Conservation (phyloP, 2,329 filamentous ascomycete genomes). For the Blumeria graminis region DNA sequence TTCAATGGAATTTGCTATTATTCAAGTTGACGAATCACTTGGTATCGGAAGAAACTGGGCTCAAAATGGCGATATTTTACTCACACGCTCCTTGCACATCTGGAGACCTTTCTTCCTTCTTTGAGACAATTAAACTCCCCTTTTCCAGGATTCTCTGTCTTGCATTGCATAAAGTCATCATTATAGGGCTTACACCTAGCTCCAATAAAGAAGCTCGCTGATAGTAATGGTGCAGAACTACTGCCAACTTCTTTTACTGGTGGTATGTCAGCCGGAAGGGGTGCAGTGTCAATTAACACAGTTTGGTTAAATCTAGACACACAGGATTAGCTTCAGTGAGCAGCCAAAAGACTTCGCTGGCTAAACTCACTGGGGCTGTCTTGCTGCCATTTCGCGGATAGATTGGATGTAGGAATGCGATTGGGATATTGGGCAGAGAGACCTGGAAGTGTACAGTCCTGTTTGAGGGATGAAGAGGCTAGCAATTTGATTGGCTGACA, state of each 20-base stretch:
- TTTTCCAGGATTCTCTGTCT: constrained; percentile 72
- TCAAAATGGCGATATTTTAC: constrained; percentile 18
- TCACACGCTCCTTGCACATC: constrained; percentile 90
- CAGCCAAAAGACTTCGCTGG: background rate
- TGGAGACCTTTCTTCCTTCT: constrained; percentile 86
- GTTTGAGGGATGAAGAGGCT: too few species aligned
- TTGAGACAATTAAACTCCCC: constrained; percentile 89
- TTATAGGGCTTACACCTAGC: constrained; percentile 87
- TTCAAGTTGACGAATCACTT: too few species aligned
- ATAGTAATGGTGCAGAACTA: constrained; percentile 76
- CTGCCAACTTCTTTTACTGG: constrained; percentile 83
- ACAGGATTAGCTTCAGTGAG: constrained; percentile 9
- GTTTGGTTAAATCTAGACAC: constrained; percentile 70
- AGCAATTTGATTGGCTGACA: too few species aligned
- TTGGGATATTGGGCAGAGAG: too few species aligned
- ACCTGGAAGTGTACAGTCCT: too few species aligned
- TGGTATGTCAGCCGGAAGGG: constrained; percentile 76
- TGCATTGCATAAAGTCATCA: constrained; percentile 99
- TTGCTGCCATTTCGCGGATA: constrained; percentile 12
- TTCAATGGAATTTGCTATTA: too few species aligned
- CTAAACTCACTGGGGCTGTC: constrained; percentile 10
- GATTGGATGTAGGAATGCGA: background rate
- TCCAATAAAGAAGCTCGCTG: constrained; percentile 89
- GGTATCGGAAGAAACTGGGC: background rate
- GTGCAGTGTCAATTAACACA: constrained; percentile 83